Evolutionary conservation across 1,139 yeast genomes (phyloP), one percentile per base, ranked within the genome.

Genomic region (Kurtzmaniella quercitrusa): DNA sequence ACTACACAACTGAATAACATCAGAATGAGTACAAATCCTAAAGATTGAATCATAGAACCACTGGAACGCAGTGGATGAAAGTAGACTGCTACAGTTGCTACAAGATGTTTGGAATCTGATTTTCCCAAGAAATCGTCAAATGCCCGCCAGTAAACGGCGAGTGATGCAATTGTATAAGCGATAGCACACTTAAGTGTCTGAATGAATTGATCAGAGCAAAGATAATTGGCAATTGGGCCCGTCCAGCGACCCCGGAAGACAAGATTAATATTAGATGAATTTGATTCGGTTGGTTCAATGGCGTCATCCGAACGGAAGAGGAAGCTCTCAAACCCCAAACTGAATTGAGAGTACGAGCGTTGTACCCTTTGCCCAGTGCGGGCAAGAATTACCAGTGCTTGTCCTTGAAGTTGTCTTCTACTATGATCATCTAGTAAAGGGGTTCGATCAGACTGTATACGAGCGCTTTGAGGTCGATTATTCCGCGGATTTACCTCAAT

Each of bases 31-130:
- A 82, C 93, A 63, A 79, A 88, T 39, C 79, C 56, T 18, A 85
- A 61, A 9, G 90, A 81, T 57, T 87, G 90, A 46, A 81, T 77
- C 94, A 87, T 87, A 19, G 88, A 79, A 0, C 96, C 96, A 45
- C 79, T 77, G 1, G 94, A 76, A 43, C 95, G 63, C 2, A 91
- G 78, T 0, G 95, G 93, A 55, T 87, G 94, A 66, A 88, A 87
- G 60, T 88, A 88, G 2, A 87, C 94, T 1, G 88, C 86, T 15
- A 84, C 85, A 0, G 95, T 88, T 19, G 95, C 89, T 7, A 85
- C 81, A 54, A 86, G 76, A 63, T 88, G 96, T 58, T 87, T 88
- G 21, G 85, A 81, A 60, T 85, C 93, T 15, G 88, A 75, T 36
- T 68, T 59, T 0, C 95, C 95, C 42, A 86, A 60, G 1, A 79